A percentile compares a stretch with the other conserved stretches of the same genome.
Conservation (phyloP, 768 basidiomycete species). For the Trametes maxima region DNA sequence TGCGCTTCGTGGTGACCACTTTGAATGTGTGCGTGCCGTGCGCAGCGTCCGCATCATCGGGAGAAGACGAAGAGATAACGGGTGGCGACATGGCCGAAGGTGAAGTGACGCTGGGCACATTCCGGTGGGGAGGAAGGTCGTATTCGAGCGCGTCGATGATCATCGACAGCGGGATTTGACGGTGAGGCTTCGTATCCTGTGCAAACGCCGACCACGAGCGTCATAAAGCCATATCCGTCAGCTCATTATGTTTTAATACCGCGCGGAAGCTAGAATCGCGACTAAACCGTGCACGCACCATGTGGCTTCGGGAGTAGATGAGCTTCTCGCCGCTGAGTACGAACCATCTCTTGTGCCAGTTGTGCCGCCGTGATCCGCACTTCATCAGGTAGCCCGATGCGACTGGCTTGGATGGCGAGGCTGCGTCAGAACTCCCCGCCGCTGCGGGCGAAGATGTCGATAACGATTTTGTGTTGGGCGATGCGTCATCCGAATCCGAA, state of each 20-base stretch:
- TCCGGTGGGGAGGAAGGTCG: slow-evolving; percentile 59
- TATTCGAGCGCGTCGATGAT: slow-evolving; percentile 94
- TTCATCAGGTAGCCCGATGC: slow-evolving; percentile 95
- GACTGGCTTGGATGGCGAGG: slow-evolving; percentile 67
- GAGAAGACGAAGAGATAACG: slow-evolving; percentile 23
- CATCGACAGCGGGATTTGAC: slow-evolving; percentile 79
- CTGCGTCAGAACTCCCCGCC: slow-evolving; percentile 44
- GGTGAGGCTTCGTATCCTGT: slow-evolving; percentile 89
- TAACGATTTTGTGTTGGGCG: slow-evolving; percentile 47
- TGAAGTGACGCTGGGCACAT: slow-evolving; percentile 31
- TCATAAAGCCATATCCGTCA: slow-evolving; percentile 14
- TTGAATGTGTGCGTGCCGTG: slow-evolving; percentile 78
- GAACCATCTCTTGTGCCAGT: slow-evolving; percentile 98
- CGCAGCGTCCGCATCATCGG: slow-evolving; percentile 46
- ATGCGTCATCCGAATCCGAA: slow-evolving; percentile 78
- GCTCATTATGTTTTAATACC: slow-evolving; percentile 5
- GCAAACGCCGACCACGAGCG: slow-evolving; percentile 12
- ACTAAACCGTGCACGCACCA: slow-evolving; percentile 62
- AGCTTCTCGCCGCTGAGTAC: slow-evolving; percentile 87
- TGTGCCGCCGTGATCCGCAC: slow-evolving; percentile 88
- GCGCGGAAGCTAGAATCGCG: slow-evolving; percentile 8
- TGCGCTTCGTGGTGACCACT: slow-evolving; percentile 92
- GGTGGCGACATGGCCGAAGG: slow-evolving; percentile 39
- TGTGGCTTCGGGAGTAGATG: slow-evolving; percentile 90
- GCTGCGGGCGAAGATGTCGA: slow-evolving; percentile 49